These are phyloP conservation scores for Coprinopsis cinerea DNA, from an alignment of 768 basidiomycete species.

Conservation along the genomic window DNA sequence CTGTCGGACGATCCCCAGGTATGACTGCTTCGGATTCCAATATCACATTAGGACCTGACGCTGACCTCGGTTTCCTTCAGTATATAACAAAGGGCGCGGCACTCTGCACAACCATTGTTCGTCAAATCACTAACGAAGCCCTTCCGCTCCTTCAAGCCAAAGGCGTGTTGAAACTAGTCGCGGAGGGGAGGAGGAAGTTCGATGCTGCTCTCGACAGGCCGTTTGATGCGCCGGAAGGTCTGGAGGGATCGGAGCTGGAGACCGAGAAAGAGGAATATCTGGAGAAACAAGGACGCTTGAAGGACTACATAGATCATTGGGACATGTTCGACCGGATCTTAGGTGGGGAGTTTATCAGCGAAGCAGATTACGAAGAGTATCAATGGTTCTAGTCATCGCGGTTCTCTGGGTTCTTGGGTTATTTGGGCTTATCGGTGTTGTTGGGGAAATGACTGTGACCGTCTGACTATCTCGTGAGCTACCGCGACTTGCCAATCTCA, in stretches of 20 bases:
- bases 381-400: neutral
- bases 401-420: no score
- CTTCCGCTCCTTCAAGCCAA: neutral
- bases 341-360: neutral
- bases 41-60: neutral
- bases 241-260: neutral
- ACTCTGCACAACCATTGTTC: neutral
- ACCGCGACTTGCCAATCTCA: no score
- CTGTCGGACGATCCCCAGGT: conserved; percentile 14
- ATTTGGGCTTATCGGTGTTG: no score
- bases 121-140: neutral
- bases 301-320: neutral
- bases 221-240: neutral
- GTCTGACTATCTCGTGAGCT: no score
- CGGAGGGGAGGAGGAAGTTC: neutral
- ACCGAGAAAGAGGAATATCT: neutral
- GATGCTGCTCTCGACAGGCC: neutral
- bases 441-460: no score
- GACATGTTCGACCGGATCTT: neutral
- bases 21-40: neutral
- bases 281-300: neutral
- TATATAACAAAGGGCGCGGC: neutral
- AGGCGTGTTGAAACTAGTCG: neutral
- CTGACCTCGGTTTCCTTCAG: no score
- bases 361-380: neutral